A percentile compares a stretch with the other conserved stretches of the same genome.
These are phyloP conservation scores for Apophysomyces variabilis DNA, from an alignment of 371 early-diverging fungal species.

Conservation along the genomic window DNA sequence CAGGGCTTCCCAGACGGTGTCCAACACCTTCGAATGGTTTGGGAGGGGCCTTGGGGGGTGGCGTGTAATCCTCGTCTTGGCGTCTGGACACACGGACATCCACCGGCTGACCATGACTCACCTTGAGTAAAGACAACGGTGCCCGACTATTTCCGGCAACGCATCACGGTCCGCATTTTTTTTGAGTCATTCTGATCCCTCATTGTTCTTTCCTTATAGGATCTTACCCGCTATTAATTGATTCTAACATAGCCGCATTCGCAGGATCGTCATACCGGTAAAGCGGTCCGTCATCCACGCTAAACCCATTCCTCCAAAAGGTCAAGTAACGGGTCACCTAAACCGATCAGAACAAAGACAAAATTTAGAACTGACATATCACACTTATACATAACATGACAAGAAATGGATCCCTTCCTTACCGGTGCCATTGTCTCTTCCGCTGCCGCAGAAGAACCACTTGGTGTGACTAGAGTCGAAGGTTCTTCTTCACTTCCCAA, in stretches of 20 bases:
- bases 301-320: slow-evolving; percentile 96
- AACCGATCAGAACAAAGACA: background rate
- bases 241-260: slow-evolving; percentile 80
- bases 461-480: slow-evolving; percentile 36
- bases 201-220: background rate
- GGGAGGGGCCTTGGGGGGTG: slow-evolving; percentile 78
- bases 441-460: slow-evolving; percentile 18
- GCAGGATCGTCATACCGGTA: slow-evolving; percentile 84
- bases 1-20: slow-evolving; percentile 79
- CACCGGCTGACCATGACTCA: slow-evolving; percentile 91
- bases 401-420: slow-evolving; percentile 16
- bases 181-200: background rate
- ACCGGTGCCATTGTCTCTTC: slow-evolving; percentile 41
- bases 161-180: background rate
- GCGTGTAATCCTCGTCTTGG: slow-evolving; percentile 85
- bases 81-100: slow-evolving; percentile 86
- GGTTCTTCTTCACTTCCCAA: slow-evolving; percentile 74
- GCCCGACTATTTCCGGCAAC: slow-evolving; percentile 64
- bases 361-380: background rate
- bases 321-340: slow-evolving; percentile 79
- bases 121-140: slow-evolving; percentile 83
- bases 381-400: background rate
- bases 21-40: slow-evolving; percentile 89
- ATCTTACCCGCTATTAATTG: slow-evolving; percentile 85
- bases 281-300: slow-evolving; percentile 92